A percentile compares a stretch with the other conserved stretches of the same genome.
These are phyloP conservation scores for Linnemannia exigua DNA, from an alignment of 192 early-diverging fungal species.

Conservation along the genomic window DNA sequence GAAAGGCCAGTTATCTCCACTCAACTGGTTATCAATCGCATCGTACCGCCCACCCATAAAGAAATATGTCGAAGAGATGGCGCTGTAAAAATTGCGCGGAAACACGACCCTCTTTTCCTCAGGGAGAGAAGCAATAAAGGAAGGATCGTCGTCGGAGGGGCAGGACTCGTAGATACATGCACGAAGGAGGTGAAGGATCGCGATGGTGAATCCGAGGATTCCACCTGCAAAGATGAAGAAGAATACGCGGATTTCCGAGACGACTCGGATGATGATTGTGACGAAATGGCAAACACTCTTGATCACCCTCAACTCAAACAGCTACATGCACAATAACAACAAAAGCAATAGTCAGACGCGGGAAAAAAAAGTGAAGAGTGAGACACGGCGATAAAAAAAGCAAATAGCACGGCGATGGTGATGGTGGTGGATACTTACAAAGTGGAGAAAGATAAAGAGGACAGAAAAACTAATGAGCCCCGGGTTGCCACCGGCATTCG, in stretches of 20 bases:
- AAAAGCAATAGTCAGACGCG: background rate
- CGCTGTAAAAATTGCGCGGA: background rate
- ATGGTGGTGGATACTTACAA: slow-evolving; percentile 2
- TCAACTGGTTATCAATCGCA: background rate
- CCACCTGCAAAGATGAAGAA: slow-evolving; percentile 25
- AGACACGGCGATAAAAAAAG: background rate
- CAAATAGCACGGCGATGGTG: too few relatives aligned
- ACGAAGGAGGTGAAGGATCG: slow-evolving; percentile 11
- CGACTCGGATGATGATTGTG: slow-evolving; percentile 5
- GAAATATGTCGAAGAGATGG: background rate
- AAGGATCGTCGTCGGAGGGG: background rate
- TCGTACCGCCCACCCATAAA: background rate
- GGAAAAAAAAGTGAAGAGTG: too few relatives aligned
- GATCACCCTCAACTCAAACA: background rate
- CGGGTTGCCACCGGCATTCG: background rate
- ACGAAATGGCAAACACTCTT: slow-evolving; percentile 5
- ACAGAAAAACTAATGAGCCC: background rate
- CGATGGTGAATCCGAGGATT: slow-evolving; percentile 22
- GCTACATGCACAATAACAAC: background rate
- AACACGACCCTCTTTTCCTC: background rate
- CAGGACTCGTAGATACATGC: background rate
- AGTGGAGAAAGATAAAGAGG: slow-evolving; percentile 8
- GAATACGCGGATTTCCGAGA: slow-evolving; percentile 5
- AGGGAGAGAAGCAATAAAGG: background rate
- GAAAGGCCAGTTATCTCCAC: slow-evolving; percentile 13